phyloP scores from a whole-genome alignment of 176 grass and related monocot genomes.

The Neostapfia colusana region DNA sequence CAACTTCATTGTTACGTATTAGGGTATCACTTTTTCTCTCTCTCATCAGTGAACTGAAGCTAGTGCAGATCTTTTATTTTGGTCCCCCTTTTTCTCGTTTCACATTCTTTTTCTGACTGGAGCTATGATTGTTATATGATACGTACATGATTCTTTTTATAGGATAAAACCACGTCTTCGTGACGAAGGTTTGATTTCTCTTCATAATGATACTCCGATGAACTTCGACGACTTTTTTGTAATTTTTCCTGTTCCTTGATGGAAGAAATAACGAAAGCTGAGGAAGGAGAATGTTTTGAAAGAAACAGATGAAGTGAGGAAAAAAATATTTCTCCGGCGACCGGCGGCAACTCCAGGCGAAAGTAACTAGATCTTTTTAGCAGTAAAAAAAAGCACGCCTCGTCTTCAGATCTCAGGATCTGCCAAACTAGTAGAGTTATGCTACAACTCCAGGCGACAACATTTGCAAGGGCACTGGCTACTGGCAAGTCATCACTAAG shows the following conservation, averaged over 20 bases:
- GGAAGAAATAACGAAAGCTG: not conserved
- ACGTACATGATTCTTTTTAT: too few species aligned
- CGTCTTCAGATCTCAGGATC: not conserved
- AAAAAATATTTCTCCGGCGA: constrained; percentile 1
- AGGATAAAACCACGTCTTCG: too few species aligned
- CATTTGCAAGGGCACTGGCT: not conserved
- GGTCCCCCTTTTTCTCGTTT: too few species aligned
- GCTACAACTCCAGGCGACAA: not conserved
- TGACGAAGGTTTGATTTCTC: too few species aligned
- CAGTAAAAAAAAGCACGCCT: not conserved
- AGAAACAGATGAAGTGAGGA: not conserved
- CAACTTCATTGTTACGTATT: not conserved
- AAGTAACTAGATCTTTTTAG: not conserved
- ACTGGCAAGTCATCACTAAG: too few species aligned
- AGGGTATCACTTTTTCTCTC: not conserved
- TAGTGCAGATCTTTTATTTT: not conserved
- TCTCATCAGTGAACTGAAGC: not conserved
- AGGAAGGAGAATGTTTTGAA: not conserved
- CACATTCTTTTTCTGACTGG: not conserved
- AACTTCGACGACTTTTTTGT: too few species aligned
- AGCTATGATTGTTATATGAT: not conserved
- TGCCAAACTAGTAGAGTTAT: not conserved
- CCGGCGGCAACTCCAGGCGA: not conserved
- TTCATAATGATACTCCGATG: too few species aligned
- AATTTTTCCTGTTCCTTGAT: too few species aligned